A percentile compares a stretch with the other conserved stretches of the same genome.
Conservation (phyloP, 805 yeast genomes). For the Dipodascus geniculatus region DNA sequence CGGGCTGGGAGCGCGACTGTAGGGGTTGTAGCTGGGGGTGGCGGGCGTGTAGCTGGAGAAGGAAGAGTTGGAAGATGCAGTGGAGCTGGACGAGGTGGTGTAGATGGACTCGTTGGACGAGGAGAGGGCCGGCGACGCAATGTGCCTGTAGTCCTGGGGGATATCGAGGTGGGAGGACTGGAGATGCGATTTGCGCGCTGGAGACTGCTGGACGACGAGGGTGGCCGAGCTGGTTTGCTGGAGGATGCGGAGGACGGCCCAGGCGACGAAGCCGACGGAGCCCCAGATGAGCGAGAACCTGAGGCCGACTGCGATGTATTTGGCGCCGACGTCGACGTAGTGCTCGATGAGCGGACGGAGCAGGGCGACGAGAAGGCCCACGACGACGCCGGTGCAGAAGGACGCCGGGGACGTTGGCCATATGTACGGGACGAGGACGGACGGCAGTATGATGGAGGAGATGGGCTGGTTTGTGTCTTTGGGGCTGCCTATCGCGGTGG, state of each 20-base stretch:
- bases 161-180: neutral
- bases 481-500: neutral
- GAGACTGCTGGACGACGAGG: slow-evolving; percentile 3
- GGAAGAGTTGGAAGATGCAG: neutral
- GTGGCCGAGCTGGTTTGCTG: slow-evolving; percentile 8
- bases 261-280: slow-evolving; percentile 7
- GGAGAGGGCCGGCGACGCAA: neutral
- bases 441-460: neutral
- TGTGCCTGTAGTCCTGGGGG: neutral
- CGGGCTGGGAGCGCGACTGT: neutral
- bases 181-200: neutral
- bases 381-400: slow-evolving; percentile 8
- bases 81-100: neutral
- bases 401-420: slow-evolving; percentile 11
- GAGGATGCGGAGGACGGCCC: slow-evolving; percentile 5
- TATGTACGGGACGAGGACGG: slow-evolving; percentile 1
- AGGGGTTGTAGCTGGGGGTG: neutral
- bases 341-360: slow-evolving; percentile 8
- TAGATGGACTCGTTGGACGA: neutral
- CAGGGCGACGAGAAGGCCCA: slow-evolving; percentile 8
- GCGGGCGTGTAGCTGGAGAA: slow-evolving; percentile 1
- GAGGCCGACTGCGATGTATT: slow-evolving; percentile 4
- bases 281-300: slow-evolving; percentile 9
- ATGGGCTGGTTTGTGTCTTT: neutral
- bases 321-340: slow-evolving; percentile 10